These are phyloP conservation scores for Solanum stenotomum DNA, from an alignment of 257 asterid species.

Conservation along the genomic window DNA sequence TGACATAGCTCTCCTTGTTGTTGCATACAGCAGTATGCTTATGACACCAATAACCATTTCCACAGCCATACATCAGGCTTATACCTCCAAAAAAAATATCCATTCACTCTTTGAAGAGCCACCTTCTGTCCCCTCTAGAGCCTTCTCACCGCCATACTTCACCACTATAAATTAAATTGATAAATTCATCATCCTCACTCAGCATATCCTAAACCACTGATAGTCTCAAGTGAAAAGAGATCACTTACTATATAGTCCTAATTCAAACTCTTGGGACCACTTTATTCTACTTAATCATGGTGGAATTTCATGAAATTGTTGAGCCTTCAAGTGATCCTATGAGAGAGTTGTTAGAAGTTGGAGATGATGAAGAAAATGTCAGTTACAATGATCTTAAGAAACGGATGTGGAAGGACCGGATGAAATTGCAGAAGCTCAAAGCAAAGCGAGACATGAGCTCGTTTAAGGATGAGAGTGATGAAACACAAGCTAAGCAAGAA, in stretches of 20 bases:
- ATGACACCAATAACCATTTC: neutral
- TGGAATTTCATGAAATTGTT: neutral
- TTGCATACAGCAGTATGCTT: neutral
- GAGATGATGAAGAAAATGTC: neutral
- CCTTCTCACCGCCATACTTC: neutral
- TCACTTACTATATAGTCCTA: neutral
- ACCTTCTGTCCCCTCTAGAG: neutral
- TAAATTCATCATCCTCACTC: neutral
- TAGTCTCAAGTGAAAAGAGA: neutral
- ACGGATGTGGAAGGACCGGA: conserved; percentile 46
- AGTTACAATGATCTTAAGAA: conserved; percentile 25
- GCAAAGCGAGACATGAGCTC: conserved; percentile 15
- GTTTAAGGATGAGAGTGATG: conserved; percentile 7
- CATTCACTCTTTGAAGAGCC: neutral
- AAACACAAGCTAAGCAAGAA: conserved; percentile 13
- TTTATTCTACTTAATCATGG: neutral
- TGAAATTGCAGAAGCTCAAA: conserved; percentile 33
- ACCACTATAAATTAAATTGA: neutral
- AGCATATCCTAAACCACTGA: neutral
- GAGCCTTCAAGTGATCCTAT: neutral
- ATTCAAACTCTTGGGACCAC: neutral
- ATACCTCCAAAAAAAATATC: neutral
- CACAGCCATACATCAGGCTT: neutral
- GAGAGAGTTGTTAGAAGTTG: neutral
- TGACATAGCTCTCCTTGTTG: neutral